Evolutionary conservation across 139 green algal genomes (phyloP), one percentile per base, ranked within the genome.

Genomic region (Chlamydomonas incerta): DNA sequence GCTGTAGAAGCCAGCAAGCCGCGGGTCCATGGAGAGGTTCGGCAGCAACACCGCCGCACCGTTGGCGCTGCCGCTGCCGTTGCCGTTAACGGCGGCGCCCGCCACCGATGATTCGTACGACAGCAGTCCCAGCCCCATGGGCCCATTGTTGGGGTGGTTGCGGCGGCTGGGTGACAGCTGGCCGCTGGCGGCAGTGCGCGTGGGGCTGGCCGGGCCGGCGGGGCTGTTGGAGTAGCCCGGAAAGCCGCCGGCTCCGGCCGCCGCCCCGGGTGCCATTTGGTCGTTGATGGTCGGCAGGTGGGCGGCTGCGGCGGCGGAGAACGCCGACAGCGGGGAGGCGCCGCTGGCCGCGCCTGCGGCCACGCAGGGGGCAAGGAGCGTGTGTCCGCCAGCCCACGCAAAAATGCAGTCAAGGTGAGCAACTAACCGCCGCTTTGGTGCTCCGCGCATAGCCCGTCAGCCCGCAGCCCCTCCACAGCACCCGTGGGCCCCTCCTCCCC

Each of bases 261-360:
- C 55, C 55, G 2, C 8, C 55, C 55, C 55, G 20, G 55, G 18
- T 3, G 8, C 55, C 8, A 2, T 18, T 2, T 24, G 20, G 55
- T 62, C 55, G 52, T 81, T 81, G 52, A 81, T 81, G 21, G 73
- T 81, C 0, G 73, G 73, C 31, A 81, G 73, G 52, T 69, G 73
- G 20, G 73, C 73, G 6, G 73, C 73, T 0, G 73, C 52, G 20
- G 73, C 73, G 55, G 73, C 73, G 18, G 73, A 18, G 9, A 81
- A 55, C 23, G 73, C 73, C 14, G 55, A 26, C 47, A 80, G n/a
- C 14, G 72, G 13, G 18, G 52, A 52, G 9, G 72, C 29, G 24
- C 50, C 34, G 72, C 35, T 31, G 72, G 29, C 72, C 4, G 29
- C 47, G n/a, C 24, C 50, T 28, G 29, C 31, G 72, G 6, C 29